Evolutionary conservation across 2,329 filamentous ascomycete genomes (phyloP), one percentile per base, ranked within the genome.

Genomic region (Acephala macrosclerotiorum): DNA sequence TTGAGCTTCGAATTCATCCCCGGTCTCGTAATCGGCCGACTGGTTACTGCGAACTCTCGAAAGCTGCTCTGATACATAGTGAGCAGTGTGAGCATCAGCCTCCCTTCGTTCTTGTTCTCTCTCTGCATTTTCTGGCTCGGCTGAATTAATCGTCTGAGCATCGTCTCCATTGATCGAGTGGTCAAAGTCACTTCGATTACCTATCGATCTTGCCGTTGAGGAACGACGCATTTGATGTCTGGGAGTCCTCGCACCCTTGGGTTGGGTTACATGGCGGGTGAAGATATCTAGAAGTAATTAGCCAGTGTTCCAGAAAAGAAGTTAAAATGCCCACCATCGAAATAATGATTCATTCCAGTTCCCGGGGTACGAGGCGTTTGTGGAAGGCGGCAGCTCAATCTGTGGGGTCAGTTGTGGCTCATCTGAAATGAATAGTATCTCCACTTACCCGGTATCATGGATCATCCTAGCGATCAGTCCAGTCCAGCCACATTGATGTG

Each of bases 401-500:
- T 95, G 49, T 2, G 63, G 60, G 51, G 77, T 87, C 79, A 88
- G 83, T 74, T 66, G 33, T 45, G 53, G 26, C 29, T 7, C 58
- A n/a, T 53, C 12, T 45, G 29, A 33, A 9, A 33, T 33, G 29
- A 26, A 18, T 38, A 6, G 22, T 59, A 8, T 16, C 1, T 20
- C 29, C 7, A 81, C 90, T 82, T 89, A 96, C 92, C 94, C 95
- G 72, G 95, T 97, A 76, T 98, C 96, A 74, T 98, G 95, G 66
- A 98, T 98, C 88, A 98, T 92, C 80, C 96, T 94, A 29, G 95
- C 95, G 77, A 98, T 94, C 71, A 98, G 80, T 26, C 95, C 95
- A 42, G 95, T 97, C 95, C 96, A 98, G 58, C 95, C 95, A 76
- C 93, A 97, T 79, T 98, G 96, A 79, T 98, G 96, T 57, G 90